Evolutionary conservation across 148 eudicot species (phyloP).

Genomic region (Selenicereus undatus): DNA sequence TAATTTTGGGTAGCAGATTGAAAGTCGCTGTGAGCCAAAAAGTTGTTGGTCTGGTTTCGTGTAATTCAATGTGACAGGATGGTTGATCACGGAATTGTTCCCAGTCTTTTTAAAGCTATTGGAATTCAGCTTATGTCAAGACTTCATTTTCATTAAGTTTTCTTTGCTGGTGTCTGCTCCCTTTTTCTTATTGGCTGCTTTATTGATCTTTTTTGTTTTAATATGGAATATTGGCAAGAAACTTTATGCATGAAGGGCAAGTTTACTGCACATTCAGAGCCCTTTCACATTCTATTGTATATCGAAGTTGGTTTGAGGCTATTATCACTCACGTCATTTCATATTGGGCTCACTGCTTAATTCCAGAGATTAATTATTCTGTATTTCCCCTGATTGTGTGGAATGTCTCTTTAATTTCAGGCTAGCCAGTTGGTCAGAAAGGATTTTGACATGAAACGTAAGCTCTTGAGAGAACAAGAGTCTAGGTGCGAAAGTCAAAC

Average conservation of each 20-base stretch:
- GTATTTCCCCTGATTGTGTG: not conserved
- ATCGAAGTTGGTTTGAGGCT: not conserved
- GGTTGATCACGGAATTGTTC: too few relatives aligned
- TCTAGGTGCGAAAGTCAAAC: slow-evolving; percentile 51
- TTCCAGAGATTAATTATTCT: slow-evolving; percentile 8
- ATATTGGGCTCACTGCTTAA: not conserved
- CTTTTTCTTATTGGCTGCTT: too few relatives aligned
- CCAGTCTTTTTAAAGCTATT: too few relatives aligned
- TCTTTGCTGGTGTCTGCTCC: too few relatives aligned
- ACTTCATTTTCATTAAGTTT: too few relatives aligned
- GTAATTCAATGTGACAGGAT: not conserved
- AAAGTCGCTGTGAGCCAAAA: not conserved
- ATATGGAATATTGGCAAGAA: too few relatives aligned
- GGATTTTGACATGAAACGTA: slow-evolving; percentile 71
- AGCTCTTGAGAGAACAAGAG: slow-evolving; percentile 70
- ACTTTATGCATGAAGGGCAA: too few relatives aligned
- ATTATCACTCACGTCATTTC: not conserved
- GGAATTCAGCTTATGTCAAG: too few relatives aligned
- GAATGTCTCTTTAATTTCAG: slow-evolving; percentile 39
- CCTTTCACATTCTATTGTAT: too few relatives aligned
- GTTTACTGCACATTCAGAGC: too few relatives aligned
- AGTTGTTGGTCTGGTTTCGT: not conserved
- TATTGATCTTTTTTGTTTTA: too few relatives aligned
- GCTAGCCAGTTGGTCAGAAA: slow-evolving; percentile 72
- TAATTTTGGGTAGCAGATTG: not conserved